A percentile compares a stretch with the other conserved stretches of the same genome.
Conservation (phyloP, 352 stramenopile genomes). For the Phytophthora citricola region DNA sequence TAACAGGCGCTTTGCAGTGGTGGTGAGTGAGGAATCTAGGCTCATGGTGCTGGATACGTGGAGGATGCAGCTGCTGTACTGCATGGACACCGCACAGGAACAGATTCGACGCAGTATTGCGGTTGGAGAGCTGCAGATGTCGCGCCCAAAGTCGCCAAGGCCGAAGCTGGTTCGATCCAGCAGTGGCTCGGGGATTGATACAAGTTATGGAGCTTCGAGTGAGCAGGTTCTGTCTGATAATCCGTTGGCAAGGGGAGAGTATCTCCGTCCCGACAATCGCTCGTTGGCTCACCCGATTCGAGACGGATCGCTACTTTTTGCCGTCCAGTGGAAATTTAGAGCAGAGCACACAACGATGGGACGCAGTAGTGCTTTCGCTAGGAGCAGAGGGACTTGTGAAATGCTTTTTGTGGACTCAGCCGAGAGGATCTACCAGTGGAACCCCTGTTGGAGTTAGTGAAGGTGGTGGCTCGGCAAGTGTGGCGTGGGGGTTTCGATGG, state of each 20-base stretch:
- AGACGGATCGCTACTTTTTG: conserved; percentile 20
- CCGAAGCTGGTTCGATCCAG: conserved; percentile 28
- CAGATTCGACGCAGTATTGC: conserved; percentile 79
- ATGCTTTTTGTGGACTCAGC: conserved; percentile 84
- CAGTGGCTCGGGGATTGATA: conserved; percentile 29
- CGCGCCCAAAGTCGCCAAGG: conserved; percentile 12
- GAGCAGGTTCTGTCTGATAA: conserved; percentile 8
- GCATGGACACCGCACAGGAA: conserved; percentile 79
- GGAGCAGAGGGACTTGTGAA: conserved; percentile 80
- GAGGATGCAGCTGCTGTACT: conserved; percentile 75
- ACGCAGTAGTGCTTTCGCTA: conserved; percentile 78
- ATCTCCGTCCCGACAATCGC: conserved; percentile 21
- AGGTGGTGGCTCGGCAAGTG: conserved; percentile 26
- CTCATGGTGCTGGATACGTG: conserved; percentile 86
- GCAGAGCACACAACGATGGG: conserved; percentile 46
- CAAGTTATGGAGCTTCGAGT: not conserved
- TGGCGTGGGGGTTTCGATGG: conserved; percentile 63
- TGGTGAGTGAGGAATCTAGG: conserved; percentile 72
- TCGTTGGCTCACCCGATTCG: conserved; percentile 14
- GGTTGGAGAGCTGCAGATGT: conserved; percentile 61
- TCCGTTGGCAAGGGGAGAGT: not conserved
- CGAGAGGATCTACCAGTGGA: conserved; percentile 42
- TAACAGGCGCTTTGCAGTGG: conserved; percentile 72
- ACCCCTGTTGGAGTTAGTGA: conserved; percentile 28
- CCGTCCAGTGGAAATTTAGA: conserved; percentile 7